A percentile compares a stretch with the other conserved stretches of the same genome.
These are phyloP conservation scores for Elsinoe arachidis DNA, from an alignment of 2,329 filamentous ascomycete genomes.

Conservation along the genomic window DNA sequence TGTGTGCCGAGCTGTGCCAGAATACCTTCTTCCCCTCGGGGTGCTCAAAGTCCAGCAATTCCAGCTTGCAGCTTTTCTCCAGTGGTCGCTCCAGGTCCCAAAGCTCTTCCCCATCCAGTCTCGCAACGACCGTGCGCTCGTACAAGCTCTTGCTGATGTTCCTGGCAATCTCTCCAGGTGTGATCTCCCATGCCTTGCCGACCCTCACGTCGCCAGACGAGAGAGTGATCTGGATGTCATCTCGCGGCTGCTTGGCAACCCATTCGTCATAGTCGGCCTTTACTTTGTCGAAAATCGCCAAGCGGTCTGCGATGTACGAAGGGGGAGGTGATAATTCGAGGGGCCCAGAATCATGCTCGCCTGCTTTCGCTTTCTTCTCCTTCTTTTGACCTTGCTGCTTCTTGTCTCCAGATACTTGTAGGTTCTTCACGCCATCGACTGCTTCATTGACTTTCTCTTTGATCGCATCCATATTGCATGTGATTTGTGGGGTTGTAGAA, in stretches of 20 bases:
- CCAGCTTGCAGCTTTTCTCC: conserved; percentile 77
- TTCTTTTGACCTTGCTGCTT: conserved; percentile 33
- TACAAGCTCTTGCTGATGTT: conserved; percentile 76
- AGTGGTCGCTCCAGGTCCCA: conserved; percentile 92
- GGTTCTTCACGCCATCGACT: conserved; percentile 52
- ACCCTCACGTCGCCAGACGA: conserved; percentile 61
- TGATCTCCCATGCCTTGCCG: conserved; percentile 86
- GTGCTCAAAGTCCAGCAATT: conserved; percentile 74
- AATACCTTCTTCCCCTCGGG: conserved; percentile 81
- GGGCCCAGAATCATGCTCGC: conserved; percentile 32
- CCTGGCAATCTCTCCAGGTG: conserved; percentile 68
- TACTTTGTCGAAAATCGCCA: conserved; percentile 79
- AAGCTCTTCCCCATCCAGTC: conserved; percentile 70
- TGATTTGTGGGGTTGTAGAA: not conserved
- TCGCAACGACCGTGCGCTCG: conserved; percentile 79
- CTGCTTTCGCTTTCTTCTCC: conserved; percentile 39
- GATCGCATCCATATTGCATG: conserved; percentile 15
- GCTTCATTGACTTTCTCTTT: conserved; percentile 43
- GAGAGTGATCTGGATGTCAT: conserved; percentile 65
- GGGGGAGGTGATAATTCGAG: conserved; percentile 48
- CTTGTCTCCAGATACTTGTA: conserved; percentile 38
- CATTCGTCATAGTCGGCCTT: conserved; percentile 78
- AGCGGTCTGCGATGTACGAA: conserved; percentile 72
- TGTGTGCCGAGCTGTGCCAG: conserved; percentile 94
- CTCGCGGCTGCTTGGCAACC: conserved; percentile 59